Base-by-base conservation (phyloP, 116 monocot species). In the Papilionanthe hybrid region DNA sequence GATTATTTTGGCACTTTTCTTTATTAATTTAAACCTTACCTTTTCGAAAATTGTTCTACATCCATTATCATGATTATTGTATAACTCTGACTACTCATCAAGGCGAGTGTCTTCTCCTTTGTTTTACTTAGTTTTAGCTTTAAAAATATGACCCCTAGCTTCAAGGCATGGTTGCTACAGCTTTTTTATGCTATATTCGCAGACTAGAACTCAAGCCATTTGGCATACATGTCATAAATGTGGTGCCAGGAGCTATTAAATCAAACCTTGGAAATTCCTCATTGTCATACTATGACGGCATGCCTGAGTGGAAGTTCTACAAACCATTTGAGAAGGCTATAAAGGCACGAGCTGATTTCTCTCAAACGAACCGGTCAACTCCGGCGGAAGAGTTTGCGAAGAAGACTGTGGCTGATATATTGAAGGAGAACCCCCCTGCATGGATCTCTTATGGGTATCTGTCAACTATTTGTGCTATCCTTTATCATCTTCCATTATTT, bases 231-330 rank as follows among this genome's bases (percentile, higher is more conserved):
- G 99, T 99, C 15, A 88, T 90, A 67, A 84, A 0, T 72, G 89
- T 99, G 32, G 95, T 75, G 74, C 99, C 99, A 0, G 99, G 99
- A 17, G 95, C 93, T 37, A 87, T 95, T 79, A 87, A 57, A 77
- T 93, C 95, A 32, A 95, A 99, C 79, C 25, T 99, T 0, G 99
- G 93, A 29, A 87, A 83, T 72, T 57, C 83, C 75, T 93, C 95
- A 0, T 5, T 82, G 44, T 72, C 84, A 8, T 88, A 71, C 66
- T 95, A 99, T 78, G 84, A 77, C 30, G 50, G 60, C 29, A 93
- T 99, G 87, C 86, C 90, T 0, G 99, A 95, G 47, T 99, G 95
- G 99, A 99, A 93, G 77, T 83, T 88, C 32, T 96, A 88, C 80
- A 96, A 91, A 72, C 10, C 76, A 20, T 93, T 85, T 42, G 90